Base-by-base conservation (phyloP, 2,329 filamentous ascomycete genomes). In the Exophiala viscosa region DNA sequence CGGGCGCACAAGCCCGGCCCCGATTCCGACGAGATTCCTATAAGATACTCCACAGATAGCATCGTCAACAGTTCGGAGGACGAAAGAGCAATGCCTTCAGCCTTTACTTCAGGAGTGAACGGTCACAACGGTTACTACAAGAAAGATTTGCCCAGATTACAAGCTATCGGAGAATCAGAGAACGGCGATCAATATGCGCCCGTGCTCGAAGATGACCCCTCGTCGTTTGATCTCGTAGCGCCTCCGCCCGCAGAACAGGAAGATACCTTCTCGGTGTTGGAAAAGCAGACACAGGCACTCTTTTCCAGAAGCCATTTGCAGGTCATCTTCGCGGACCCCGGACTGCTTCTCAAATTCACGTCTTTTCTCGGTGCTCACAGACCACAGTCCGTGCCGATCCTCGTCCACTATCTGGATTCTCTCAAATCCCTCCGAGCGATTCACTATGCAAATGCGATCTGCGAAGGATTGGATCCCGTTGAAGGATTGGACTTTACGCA, bases 381-480 rank as follows among this genome's bases (percentile, higher is more conserved):
- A 40, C 81, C 84, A 4, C 70, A 77, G 15, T 88, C 86, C 0
- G 73, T 88, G 2, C 80, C 85, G 0, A 70, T 87, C 6, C 69
- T 90, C 11, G 79, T 84, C 20, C 88, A 89, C 70, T 89, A 89
- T 59, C 74, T 90, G 1, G 84, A 88, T 60, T 79, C 85, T 0
- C 67, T 83, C 52, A 91, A 90, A 64, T 86, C 86, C 1, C 68
- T 88, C 10, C 81, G 82, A 60, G 85, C 87, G 1, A 83, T 90
- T 52, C 76, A 78, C 32, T 90, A 90, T 61, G 80, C 85, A 15
- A 88, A 90, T 65, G 80, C 84, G 0, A 76, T 90, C 33, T 77
- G 83, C 1, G 78, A 81, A 55, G 77, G 82, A 1, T 72, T 88
- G 7, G 75, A 80, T 23, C 75, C 76, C 0, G 76, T 87, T 11